Base-by-base conservation (phyloP, 2,329 filamentous ascomycete genomes). In the Lachnellula occidentalis region DNA sequence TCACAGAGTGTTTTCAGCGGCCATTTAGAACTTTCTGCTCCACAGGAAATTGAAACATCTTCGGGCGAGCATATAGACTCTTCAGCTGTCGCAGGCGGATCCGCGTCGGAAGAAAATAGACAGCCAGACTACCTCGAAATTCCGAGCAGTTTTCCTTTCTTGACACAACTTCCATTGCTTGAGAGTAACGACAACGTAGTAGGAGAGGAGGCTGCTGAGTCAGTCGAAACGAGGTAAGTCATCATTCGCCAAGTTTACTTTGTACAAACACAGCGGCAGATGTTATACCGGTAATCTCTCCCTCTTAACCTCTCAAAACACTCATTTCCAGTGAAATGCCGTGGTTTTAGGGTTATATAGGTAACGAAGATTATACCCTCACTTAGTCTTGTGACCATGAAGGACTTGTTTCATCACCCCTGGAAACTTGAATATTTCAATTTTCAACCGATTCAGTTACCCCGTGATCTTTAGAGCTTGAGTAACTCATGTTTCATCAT, bases 131-230 rank as follows among this genome's bases (percentile, higher is more conserved):
- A 31, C 21, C 19, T 17, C 24, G 21, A 36, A 17, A 17, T 11
- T 49, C 22, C 48, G 24, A 50, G 48, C 17, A 54, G 52, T 27
- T 45, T 45, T 22, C 45, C 46, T 22, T 50, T 50, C 34, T 48
- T 52, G 37, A 56, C 49, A 5, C 54, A 54, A 34, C 17, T 54
- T 17, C 39, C 47, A n/a, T 39, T 46, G 7, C 27, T 24, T 22
- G 27, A 21, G 21, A 34, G n/a, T 17, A 17, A 50, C 8, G 37
- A 50, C 21, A 21, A 17, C 36, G 9, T 19, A 42, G 8, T 19
- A 8, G 24, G 21, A 42, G 17, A 46, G 14, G 22, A 46, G 22
- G 43, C 12, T 31, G 22, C 17, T 15, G 22, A 31, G 12, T 46
- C 43, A 31, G 22, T 21, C 27, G 43, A 31, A 46, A 1, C n/a